phyloP scores from a whole-genome alignment of 495 filamentous ascomycete genomes.

The Penicillium atrosanguineum region DNA sequence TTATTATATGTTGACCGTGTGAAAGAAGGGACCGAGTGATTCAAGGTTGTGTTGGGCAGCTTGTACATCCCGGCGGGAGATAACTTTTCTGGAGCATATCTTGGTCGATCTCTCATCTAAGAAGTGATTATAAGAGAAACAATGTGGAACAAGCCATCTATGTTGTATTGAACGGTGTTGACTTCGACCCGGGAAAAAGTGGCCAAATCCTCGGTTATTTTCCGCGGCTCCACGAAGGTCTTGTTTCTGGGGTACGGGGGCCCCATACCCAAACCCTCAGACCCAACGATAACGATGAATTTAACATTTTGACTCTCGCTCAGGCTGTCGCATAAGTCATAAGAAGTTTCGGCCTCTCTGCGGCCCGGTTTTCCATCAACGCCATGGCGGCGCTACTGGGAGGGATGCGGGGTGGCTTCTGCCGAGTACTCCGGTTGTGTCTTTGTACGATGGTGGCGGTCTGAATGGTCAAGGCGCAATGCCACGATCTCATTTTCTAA shows the following conservation, averaged over 20 bases:
- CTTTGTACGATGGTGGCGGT: conserved; percentile 1
- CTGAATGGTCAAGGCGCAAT: neutral
- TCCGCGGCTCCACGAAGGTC: too few species aligned
- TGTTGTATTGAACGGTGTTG: neutral
- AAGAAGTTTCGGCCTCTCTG: neutral
- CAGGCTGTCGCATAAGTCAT: neutral
- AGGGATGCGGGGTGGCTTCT: neutral
- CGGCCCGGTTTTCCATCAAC: neutral
- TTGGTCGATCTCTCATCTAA: neutral
- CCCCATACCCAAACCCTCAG: neutral
- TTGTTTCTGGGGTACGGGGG: neutral
- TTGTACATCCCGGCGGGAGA: neutral
- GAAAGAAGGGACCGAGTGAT: neutral
- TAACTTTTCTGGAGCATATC: neutral
- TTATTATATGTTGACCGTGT: neutral
- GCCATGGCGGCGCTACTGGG: conserved; percentile 1
- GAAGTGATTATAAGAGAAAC: neutral
- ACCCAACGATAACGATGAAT: neutral
- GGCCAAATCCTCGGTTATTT: neutral
- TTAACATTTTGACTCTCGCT: neutral
- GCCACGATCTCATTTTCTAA: neutral
- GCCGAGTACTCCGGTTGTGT: neutral
- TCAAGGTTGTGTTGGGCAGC: neutral
- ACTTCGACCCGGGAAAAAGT: neutral
- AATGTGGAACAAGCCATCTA: neutral